These are phyloP conservation scores for Phytophthora tentaculata DNA, from an alignment of 352 stramenopile genomes.

Conservation along the genomic window DNA sequence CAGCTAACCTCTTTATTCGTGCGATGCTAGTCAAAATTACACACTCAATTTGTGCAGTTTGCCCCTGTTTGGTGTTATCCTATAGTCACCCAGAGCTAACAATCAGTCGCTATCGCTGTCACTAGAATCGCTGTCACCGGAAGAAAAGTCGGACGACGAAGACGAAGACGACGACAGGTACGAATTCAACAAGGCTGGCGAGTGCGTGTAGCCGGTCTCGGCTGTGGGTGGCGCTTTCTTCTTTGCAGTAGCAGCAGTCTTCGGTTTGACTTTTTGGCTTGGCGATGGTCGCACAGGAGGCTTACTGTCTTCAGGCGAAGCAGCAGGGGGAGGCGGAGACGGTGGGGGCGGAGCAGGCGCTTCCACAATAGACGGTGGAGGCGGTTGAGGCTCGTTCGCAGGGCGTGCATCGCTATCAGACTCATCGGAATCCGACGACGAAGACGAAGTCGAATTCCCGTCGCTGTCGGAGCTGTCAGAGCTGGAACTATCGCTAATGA, in stretches of 20 bases:
- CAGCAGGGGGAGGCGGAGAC: constrained; percentile 35
- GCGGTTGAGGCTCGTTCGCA: constrained; percentile 24
- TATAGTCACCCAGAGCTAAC: constrained; percentile 6
- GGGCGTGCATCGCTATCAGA: constrained; percentile 38
- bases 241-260: constrained; percentile 30
- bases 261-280: constrained; percentile 12
- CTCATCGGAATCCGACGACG: constrained; percentile 44
- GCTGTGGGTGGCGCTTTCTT: constrained; percentile 16
- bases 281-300: constrained; percentile 13
- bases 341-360: constrained; percentile 32
- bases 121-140: constrained; percentile 70
- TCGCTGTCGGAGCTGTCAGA: constrained; percentile 50
- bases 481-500: constrained; percentile 73
- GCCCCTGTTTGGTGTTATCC: constrained; percentile 28
- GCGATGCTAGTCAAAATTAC: constrained; percentile 31
- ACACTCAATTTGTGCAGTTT: constrained; percentile 31
- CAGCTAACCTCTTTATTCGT: no score
- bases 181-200: constrained; percentile 55
- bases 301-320: constrained; percentile 23
- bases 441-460: constrained; percentile 45
- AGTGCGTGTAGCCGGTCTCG: constrained; percentile 35
- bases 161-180: constrained; percentile 74
- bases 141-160: constrained; percentile 88
- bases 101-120: constrained; percentile 54
- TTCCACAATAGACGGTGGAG: constrained; percentile 29